phyloP scores from a whole-genome alignment of 768 basidiomycete genomes.

The Macrolepiota dolichaula region DNA sequence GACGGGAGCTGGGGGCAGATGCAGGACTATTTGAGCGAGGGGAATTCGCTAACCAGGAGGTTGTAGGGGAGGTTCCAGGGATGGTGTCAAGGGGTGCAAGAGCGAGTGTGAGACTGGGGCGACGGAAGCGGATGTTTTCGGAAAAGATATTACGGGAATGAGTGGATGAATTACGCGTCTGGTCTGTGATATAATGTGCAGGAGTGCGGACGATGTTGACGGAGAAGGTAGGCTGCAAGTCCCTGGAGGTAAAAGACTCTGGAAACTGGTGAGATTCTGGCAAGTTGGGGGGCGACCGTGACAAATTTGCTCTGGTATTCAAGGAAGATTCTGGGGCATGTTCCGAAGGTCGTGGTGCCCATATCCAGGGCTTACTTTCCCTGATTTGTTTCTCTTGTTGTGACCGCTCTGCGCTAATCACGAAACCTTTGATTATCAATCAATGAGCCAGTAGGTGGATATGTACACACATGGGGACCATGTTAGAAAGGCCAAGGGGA shows the following conservation, averaged over 20 bases:
- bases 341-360: slow-evolving; percentile 47
- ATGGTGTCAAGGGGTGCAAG: slow-evolving; percentile 33
- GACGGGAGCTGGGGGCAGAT: slow-evolving; percentile 28
- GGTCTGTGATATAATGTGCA: slow-evolving; percentile 41
- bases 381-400: slow-evolving; percentile 16
- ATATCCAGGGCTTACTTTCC: slow-evolving; percentile 69
- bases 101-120: slow-evolving; percentile 30
- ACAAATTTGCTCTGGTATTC: background rate
- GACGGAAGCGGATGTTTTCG: slow-evolving; percentile 2
- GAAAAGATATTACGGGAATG: no score
- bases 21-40: slow-evolving; percentile 21
- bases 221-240: slow-evolving; percentile 65
- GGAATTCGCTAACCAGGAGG: background rate
- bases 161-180: slow-evolving; percentile 12
- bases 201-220: slow-evolving; percentile 69
- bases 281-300: background rate
- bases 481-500: slow-evolving; percentile 60
- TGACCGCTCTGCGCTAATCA: slow-evolving; percentile 30
- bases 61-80: slow-evolving; percentile 24
- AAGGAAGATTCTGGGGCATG: slow-evolving; percentile 2
- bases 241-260: slow-evolving; percentile 47
- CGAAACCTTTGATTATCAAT: background rate
- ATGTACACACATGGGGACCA: slow-evolving; percentile 58
- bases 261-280: slow-evolving; percentile 13
- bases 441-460: background rate